phyloP scores from a whole-genome alignment of 495 filamentous ascomycete species.

The Trypethelium eluteriae region DNA sequence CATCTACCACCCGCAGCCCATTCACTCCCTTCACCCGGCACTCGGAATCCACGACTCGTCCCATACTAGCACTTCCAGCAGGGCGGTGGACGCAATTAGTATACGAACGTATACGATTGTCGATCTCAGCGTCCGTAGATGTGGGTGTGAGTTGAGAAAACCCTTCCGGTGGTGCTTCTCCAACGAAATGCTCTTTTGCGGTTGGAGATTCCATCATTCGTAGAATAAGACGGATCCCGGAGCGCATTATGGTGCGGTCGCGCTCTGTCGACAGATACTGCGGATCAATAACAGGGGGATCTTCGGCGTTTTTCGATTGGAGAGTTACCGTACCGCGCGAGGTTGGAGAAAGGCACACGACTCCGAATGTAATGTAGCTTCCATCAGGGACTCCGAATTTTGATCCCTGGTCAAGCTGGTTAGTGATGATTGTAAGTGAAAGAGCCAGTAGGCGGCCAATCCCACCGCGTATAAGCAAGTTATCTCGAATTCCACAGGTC shows the following conservation, averaged over 20 bases:
- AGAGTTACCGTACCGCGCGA: constrained; percentile 10
- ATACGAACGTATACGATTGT: constrained; percentile 42
- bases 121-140: constrained; percentile 43
- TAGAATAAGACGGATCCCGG: not conserved
- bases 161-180: not conserved
- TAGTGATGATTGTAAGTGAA: not conserved
- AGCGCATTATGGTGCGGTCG: not conserved
- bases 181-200: not conserved
- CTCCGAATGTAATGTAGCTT: not conserved
- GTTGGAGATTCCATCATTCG: not conserved
- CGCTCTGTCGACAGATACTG: not conserved
- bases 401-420: not conserved
- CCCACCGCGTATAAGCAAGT: not conserved
- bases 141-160: constrained; percentile 31
- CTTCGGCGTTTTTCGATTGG: not conserved
- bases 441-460: not conserved
- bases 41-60: constrained; percentile 50
- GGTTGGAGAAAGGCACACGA: not conserved
- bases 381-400: not conserved
- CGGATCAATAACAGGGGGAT: constrained; percentile 8
- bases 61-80: constrained; percentile 48
- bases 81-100: constrained; percentile 50
- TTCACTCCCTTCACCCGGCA: constrained; percentile 46
- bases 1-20: constrained; percentile 49
- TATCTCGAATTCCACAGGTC: not conserved